Conservation (phyloP, 2,329 filamentous ascomycete species). For the Parascedosporium putredinis region DNA sequence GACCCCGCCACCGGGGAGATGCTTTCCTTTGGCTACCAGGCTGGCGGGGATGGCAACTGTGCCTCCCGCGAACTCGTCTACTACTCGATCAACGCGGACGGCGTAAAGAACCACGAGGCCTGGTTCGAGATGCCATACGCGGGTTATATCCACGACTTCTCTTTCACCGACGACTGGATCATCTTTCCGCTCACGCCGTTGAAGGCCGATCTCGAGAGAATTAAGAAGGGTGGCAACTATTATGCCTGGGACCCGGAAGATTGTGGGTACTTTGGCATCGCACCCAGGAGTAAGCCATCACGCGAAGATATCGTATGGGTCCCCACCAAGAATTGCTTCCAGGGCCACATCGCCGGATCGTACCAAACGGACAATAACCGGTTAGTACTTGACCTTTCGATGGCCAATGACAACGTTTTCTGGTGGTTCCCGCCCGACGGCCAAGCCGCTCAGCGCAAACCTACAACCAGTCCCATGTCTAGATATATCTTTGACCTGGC, state of each 20-base stretch:
- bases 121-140: constrained; percentile 40
- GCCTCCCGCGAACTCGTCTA: constrained; percentile 31
- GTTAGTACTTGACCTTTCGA: constrained; percentile 33
- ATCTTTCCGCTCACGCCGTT: constrained; percentile 37
- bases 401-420: constrained; percentile 32
- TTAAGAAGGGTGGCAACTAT: constrained; percentile 36
- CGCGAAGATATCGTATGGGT: constrained; percentile 43
- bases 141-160: constrained; percentile 40
- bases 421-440: constrained; percentile 32
- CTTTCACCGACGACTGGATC: constrained; percentile 34
- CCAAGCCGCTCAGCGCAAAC: constrained; percentile 11
- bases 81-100: constrained; percentile 31
- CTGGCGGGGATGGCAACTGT: constrained; percentile 31
- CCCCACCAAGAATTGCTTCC: constrained; percentile 38
- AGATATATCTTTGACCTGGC: constrained; percentile 10
- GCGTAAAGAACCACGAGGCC: constrained; percentile 32
- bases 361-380: constrained; percentile 35
- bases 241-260: constrained; percentile 43
- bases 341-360: constrained; percentile 37
- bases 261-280: constrained; percentile 44
- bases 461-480: constrained; percentile 4
- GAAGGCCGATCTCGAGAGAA: constrained; percentile 31
- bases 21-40: constrained; percentile 40
- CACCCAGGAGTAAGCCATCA: constrained; percentile 37
- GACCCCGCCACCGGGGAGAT: constrained; percentile 41